Conservation (phyloP, 2,329 filamentous ascomycete genomes). For the Verticillium zaregamsianum region DNA sequence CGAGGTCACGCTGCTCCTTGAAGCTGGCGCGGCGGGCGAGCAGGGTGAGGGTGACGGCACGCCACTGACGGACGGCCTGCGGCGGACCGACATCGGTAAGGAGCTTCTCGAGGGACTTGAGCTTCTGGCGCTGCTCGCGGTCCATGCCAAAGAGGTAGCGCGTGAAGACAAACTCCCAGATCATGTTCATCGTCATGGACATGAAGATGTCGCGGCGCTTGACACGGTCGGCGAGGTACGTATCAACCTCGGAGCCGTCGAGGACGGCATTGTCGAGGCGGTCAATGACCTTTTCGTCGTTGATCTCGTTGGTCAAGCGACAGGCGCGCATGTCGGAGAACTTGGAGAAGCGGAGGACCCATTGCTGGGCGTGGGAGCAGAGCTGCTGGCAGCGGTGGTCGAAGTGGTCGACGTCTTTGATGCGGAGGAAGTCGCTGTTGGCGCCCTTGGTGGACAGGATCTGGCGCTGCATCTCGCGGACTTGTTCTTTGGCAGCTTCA, state of each 20-base stretch:
- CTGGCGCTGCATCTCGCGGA: slow-evolving; percentile 46
- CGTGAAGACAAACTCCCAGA: slow-evolving; percentile 98
- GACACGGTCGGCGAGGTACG: slow-evolving; percentile 82
- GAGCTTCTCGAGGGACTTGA: slow-evolving; percentile 92
- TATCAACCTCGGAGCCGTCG: slow-evolving; percentile 89
- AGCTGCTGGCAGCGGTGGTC: slow-evolving; percentile 90
- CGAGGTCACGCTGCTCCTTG: slow-evolving; percentile 73
- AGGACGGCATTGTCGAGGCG: slow-evolving; percentile 91
- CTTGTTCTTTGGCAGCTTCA: slow-evolving; percentile 62
- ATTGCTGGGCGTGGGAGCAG: slow-evolving; percentile 93
- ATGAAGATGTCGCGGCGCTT: slow-evolving; percentile 92
- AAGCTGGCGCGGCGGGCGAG: slow-evolving; percentile 80
- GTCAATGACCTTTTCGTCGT: slow-evolving; percentile 89
- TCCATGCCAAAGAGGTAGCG: slow-evolving; percentile 99
- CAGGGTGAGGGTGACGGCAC: slow-evolving; percentile 87
- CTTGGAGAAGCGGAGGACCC: slow-evolving; percentile 97
- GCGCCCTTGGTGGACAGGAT: slow-evolving; percentile 56
- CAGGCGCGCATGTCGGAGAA: slow-evolving; percentile 91
- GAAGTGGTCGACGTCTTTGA: slow-evolving; percentile 92
- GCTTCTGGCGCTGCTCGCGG: slow-evolving; percentile 92
- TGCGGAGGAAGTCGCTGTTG: slow-evolving; percentile 63
- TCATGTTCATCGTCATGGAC: slow-evolving; percentile 98
- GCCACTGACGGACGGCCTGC: slow-evolving; percentile 93
- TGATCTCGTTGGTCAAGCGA: slow-evolving; percentile 76
- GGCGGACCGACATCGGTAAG: slow-evolving; percentile 82